phyloP scores from a whole-genome alignment of 768 basidiomycete genomes.

The Gloeopeniophorella convolvens region DNA sequence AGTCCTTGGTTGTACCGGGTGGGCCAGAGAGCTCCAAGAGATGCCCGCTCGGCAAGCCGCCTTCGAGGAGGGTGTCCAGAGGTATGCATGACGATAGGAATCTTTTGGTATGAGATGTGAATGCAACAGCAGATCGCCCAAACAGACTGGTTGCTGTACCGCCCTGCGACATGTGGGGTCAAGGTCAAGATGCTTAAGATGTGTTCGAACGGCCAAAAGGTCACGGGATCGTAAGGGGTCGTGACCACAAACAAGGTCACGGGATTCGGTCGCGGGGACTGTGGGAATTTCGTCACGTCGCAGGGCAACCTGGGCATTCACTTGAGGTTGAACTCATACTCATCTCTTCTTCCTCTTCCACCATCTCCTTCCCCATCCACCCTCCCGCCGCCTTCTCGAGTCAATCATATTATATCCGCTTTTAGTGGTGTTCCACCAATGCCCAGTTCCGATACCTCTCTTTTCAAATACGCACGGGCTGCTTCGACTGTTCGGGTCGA shows the following conservation, averaged over 20 bases:
- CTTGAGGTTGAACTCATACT: background rate
- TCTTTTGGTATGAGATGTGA: conserved; percentile 28
- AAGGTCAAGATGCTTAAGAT: too few relatives aligned
- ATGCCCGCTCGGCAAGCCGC: conserved; percentile 54
- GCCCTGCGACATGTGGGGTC: too few relatives aligned
- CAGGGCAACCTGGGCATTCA: background rate
- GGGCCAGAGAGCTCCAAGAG: conserved; percentile 73
- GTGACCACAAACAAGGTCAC: conserved; percentile 12
- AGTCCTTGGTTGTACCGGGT: conserved; percentile 63
- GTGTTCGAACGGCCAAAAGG: too few relatives aligned
- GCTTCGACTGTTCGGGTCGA: conserved; percentile 18
- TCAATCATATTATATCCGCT: too few relatives aligned
- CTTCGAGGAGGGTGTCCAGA: conserved; percentile 54
- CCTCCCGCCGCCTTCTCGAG: background rate
- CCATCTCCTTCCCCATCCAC: background rate
- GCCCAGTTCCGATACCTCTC: conserved; percentile 1
- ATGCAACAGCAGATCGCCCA: conserved; percentile 53
- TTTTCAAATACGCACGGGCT: conserved; percentile 15
- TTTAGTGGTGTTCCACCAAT: too few relatives aligned
- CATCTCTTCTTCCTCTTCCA: background rate
- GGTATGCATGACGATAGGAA: conserved; percentile 41
- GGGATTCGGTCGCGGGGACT: conserved; percentile 3
- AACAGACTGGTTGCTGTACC: too few relatives aligned
- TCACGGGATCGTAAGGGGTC: background rate
- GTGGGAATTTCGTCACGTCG: background rate